phyloP scores from a whole-genome alignment of 2,329 filamentous ascomycete species.

The Zasmidium citrigriseum region DNA sequence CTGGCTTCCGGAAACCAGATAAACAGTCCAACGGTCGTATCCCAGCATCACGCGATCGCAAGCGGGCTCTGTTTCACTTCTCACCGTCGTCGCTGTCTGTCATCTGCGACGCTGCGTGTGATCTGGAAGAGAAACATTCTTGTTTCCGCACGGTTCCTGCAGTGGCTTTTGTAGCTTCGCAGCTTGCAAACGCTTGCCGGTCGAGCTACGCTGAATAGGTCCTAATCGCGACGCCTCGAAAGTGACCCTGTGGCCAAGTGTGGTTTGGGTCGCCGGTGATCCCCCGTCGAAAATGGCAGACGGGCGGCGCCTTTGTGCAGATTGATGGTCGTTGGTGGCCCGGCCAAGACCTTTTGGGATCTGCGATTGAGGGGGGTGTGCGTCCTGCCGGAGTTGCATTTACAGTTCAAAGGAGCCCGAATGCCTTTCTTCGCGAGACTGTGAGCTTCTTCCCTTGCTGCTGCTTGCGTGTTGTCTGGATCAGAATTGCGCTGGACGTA shows the following conservation, averaged over 20 bases:
- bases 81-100: neutral
- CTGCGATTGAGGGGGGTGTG: neutral
- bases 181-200: neutral
- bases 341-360: neutral
- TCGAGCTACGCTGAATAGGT: neutral
- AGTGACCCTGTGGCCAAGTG: neutral
- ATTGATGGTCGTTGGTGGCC: neutral
- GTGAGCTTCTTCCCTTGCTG: neutral
- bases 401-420: conserved; percentile 1
- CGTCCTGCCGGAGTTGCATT: neutral
- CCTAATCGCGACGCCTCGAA: neutral
- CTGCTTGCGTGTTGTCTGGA: neutral
- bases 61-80: neutral
- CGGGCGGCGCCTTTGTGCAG: neutral
- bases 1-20: neutral
- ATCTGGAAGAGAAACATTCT: neutral
- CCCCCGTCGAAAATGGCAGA: neutral
- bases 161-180: neutral
- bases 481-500: neutral
- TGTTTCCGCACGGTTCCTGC: neutral
- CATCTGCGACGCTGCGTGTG: neutral
- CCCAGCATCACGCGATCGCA: neutral
- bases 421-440: neutral
- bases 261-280: neutral
- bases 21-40: neutral